A percentile compares a stretch with the other conserved stretches of the same genome.
Conservation (phyloP, 1,284 basidiomycete genomes). For the Phylloboletellus chloephorus region DNA sequence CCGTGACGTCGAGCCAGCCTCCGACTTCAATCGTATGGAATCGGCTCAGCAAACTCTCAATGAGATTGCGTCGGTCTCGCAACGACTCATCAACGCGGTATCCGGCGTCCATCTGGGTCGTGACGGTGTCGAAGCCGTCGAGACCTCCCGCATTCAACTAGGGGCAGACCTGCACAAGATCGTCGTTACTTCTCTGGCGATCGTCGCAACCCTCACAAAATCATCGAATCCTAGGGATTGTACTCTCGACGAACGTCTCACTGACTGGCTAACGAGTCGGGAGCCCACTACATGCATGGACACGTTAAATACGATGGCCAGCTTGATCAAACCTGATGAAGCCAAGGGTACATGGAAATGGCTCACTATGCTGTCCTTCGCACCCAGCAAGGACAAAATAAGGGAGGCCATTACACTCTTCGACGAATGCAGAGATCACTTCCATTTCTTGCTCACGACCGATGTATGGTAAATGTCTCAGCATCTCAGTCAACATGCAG, state of each 20-base stretch:
- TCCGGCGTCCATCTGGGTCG: neutral
- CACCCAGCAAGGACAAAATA: conserved; percentile 7
- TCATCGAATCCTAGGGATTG: neutral
- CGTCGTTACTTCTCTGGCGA: conserved; percentile 2
- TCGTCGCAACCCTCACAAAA: neutral
- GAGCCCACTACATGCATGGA: too few species aligned
- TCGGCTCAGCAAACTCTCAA: neutral
- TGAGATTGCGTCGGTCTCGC: conserved; percentile 4
- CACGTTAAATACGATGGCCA: too few species aligned
- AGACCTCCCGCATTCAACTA: neutral
- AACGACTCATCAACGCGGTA: neutral
- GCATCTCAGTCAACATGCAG: neutral
- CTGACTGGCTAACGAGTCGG: too few species aligned
- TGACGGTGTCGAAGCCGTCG: neutral
- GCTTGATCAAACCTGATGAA: too few species aligned
- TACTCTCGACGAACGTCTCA: too few species aligned
- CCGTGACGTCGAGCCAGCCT: too few species aligned
- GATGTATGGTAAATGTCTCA: conserved; percentile 10
- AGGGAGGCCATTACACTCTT: conserved; percentile 3
- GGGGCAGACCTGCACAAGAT: conserved; percentile 3
- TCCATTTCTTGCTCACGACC: conserved; percentile 7
- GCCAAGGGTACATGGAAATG: too few species aligned
- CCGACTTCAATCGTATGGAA: conserved; percentile 1
- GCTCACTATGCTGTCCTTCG: too few species aligned
- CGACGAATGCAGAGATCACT: neutral